Evolutionary conservation across 495 filamentous ascomycete genomes (phyloP).

Genomic region (Staphylotrichum tortipilum): DNA sequence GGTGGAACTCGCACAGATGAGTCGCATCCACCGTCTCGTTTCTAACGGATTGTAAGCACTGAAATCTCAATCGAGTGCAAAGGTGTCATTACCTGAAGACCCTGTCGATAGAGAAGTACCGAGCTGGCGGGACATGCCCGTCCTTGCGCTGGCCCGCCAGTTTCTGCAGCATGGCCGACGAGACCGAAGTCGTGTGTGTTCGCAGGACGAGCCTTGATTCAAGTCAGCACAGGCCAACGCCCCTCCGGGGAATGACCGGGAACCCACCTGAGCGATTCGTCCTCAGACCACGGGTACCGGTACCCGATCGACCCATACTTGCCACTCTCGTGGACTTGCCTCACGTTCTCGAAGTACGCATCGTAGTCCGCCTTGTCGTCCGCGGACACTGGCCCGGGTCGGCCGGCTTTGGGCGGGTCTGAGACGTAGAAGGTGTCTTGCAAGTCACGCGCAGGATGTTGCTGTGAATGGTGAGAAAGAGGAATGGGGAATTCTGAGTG

Average conservation of each 20-base stretch:
- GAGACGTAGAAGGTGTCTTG: constrained; percentile 99
- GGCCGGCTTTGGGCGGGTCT: constrained; percentile 69
- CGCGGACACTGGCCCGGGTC: constrained; percentile 45
- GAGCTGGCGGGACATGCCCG: constrained; percentile 54
- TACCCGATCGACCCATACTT: constrained; percentile 93
- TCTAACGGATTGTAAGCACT: constrained; percentile 1
- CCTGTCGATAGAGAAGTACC: constrained; percentile 95
- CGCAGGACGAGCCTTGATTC: constrained; percentile 69
- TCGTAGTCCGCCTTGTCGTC: constrained; percentile 73
- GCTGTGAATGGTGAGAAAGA: constrained; percentile 23
- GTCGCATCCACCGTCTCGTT: constrained; percentile 90
- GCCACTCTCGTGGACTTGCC: constrained; percentile 70
- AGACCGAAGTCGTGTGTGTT: constrained; percentile 91
- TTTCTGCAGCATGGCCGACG: constrained; percentile 79
- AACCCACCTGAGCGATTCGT: constrained; percentile 58
- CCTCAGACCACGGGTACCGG: constrained; percentile 81
- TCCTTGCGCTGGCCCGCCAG: constrained; percentile 58
- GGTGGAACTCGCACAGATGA: constrained; percentile 96
- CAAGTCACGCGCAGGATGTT: constrained; percentile 90
- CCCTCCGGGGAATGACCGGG: not conserved
- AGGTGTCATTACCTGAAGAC: constrained; percentile 53
- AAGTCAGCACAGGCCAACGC: not conserved
- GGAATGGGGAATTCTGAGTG: no score
- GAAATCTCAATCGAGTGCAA: not conserved
- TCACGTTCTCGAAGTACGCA: constrained; percentile 77